These are phyloP conservation scores for Parachaetomium inaequale DNA, from an alignment of 495 filamentous ascomycete genomes.

Conservation along the genomic window DNA sequence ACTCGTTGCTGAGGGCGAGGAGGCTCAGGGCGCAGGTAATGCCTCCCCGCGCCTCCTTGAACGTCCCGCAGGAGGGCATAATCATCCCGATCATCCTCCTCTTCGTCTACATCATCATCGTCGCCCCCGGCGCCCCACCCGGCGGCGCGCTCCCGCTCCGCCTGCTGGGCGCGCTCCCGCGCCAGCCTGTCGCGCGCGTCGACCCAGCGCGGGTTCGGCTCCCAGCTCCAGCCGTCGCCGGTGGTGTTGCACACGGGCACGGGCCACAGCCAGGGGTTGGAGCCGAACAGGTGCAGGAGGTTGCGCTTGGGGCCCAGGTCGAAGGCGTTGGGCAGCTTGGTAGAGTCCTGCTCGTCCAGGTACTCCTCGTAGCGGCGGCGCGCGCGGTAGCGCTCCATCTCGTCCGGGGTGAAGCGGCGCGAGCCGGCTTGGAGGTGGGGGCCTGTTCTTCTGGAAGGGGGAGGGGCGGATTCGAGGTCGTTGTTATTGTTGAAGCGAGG, in stretches of 20 bases:
- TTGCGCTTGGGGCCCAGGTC: constrained; percentile 80
- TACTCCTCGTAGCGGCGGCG: constrained; percentile 80
- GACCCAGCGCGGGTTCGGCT: constrained; percentile 69
- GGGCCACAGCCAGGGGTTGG: constrained; percentile 62
- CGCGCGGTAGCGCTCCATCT: constrained; percentile 65
- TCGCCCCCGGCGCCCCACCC: constrained; percentile 48
- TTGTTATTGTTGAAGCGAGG: constrained; percentile 1
- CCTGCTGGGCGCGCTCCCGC: constrained; percentile 56
- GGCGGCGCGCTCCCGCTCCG: constrained; percentile 52
- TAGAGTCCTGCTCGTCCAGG: constrained; percentile 79
- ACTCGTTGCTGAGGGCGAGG: neutral
- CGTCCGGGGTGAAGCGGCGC: constrained; percentile 58
- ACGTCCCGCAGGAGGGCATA: neutral
- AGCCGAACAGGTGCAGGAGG: constrained; percentile 78
- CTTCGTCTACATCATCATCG: constrained; percentile 6
- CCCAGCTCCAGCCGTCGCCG: constrained; percentile 96
- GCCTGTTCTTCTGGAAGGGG: constrained; percentile 28
- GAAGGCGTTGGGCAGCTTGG: constrained; percentile 87
- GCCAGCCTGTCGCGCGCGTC: constrained; percentile 61
- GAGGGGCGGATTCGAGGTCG: constrained; percentile 23
- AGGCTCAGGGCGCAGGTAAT: constrained; percentile 25
- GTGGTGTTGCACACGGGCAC: constrained; percentile 80
- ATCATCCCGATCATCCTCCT: constrained; percentile 20
- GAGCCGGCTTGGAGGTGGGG: constrained; percentile 48
- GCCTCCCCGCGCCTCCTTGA: constrained; percentile 32